phyloP scores from a whole-genome alignment of 495 filamentous ascomycete species.

The Coniosporium apollinis region DNA sequence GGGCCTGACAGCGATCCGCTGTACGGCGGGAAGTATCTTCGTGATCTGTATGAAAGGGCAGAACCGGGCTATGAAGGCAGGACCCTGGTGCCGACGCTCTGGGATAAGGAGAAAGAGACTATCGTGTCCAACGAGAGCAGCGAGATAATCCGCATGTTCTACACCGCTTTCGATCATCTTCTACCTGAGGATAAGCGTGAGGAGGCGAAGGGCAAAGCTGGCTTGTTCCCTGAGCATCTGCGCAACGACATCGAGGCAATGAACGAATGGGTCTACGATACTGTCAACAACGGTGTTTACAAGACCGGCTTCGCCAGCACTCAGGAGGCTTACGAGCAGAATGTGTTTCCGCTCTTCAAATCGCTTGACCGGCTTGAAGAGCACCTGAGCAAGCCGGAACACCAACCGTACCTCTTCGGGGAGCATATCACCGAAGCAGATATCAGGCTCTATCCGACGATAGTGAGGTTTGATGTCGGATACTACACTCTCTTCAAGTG shows the following conservation, averaged over 20 bases:
- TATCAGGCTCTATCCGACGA: conserved; percentile 45
- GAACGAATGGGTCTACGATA: conserved; percentile 48
- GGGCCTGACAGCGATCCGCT: conserved; percentile 19
- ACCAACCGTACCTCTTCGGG: conserved; percentile 47
- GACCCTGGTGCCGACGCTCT: conserved; percentile 46
- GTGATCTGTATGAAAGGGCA: conserved; percentile 43
- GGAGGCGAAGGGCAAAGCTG: conserved; percentile 27
- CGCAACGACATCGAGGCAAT: conserved; percentile 40
- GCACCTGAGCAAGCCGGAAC: conserved; percentile 31
- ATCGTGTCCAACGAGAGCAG: conserved; percentile 24
- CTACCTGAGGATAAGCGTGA: conserved; percentile 28
- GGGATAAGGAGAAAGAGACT: conserved; percentile 39
- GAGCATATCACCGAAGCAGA: conserved; percentile 51
- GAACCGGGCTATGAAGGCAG: conserved; percentile 42
- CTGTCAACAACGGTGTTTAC: conserved; percentile 56
- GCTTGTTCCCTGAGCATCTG: conserved; percentile 40
- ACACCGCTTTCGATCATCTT: conserved; percentile 35
- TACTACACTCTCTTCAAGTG: conserved; percentile 54
- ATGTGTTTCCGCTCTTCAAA: conserved; percentile 42
- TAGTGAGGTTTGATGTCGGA: conserved; percentile 49
- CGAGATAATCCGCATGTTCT: conserved; percentile 24
- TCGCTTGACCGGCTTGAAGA: conserved; percentile 45
- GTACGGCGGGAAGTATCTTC: conserved; percentile 36
- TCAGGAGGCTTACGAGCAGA: conserved; percentile 46
- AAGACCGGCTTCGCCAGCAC: conserved; percentile 50